A percentile compares a stretch with the other conserved stretches of the same genome.
Evolutionary conservation across 306 rosid species (phyloP).

Genomic region (Dalbergia cochinchinensis): DNA sequence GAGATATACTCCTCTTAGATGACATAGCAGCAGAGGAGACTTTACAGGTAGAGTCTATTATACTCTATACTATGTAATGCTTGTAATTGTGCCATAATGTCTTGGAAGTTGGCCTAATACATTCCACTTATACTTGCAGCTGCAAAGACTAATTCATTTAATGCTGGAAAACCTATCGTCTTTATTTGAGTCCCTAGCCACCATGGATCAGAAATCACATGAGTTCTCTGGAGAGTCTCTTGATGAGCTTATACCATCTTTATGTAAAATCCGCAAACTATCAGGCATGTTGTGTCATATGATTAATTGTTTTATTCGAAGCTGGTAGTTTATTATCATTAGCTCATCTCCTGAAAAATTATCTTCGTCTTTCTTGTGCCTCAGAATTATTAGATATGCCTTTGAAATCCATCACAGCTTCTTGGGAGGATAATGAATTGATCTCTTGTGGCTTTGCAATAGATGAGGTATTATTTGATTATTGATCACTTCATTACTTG

Average conservation of each 20-base stretch:
- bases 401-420: constrained; percentile 75
- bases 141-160: constrained; percentile 76
- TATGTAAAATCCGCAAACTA: constrained; percentile 80
- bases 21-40: constrained; percentile 98
- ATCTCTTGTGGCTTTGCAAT: constrained; percentile 64
- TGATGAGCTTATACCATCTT: constrained; percentile 73
- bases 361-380: constrained; percentile 30
- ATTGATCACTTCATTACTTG: constrained; percentile 20
- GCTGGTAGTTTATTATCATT: constrained; percentile 19
- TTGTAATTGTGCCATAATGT: constrained; percentile 29
- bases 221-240: constrained; percentile 58
- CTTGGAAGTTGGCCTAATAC: constrained; percentile 46
- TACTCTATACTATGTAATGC: background rate
- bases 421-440: constrained; percentile 86
- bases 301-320: constrained; percentile 11
- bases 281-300: constrained; percentile 69
- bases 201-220: constrained; percentile 56
- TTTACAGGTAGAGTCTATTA: constrained; percentile 66
- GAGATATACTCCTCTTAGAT: constrained; percentile 84
- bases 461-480: constrained; percentile 68
- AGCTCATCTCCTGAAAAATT: constrained; percentile 34
- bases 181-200: constrained; percentile 69
- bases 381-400: constrained; percentile 93
- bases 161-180: constrained; percentile 77
- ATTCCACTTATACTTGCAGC: constrained; percentile 56